Evolutionary conservation across 208 protist genomes (phyloP).

Genomic region (Leishmania amazonensis): DNA sequence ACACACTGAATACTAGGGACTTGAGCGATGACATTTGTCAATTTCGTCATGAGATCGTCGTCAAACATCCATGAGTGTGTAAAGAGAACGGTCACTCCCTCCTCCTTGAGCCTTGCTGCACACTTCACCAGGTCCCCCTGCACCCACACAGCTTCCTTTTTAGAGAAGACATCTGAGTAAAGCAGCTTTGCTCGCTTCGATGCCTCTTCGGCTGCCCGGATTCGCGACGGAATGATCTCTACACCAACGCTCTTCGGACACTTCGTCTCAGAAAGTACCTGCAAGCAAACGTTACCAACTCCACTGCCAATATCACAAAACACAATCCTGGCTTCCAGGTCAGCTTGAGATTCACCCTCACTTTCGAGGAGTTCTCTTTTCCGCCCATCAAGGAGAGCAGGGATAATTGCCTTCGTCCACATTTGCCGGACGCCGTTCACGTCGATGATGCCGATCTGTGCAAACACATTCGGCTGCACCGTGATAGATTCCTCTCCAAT

Average conservation of each 20-base stretch:
- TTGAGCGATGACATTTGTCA: conserved; percentile 51
- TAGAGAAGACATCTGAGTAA: conserved; percentile 54
- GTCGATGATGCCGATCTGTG: conserved; percentile 79
- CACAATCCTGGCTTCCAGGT: conserved; percentile 56
- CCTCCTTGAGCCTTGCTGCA: conserved; percentile 38
- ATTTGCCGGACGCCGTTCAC: conserved; percentile 72
- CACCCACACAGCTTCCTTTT: conserved; percentile 72
- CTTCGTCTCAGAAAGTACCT: conserved; percentile 76
- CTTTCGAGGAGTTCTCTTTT: conserved; percentile 27
- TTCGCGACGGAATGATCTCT: conserved; percentile 76
- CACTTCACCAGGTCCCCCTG: conserved; percentile 72
- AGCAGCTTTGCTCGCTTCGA: conserved; percentile 46
- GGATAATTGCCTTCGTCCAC: conserved; percentile 71
- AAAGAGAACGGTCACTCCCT: conserved; percentile 78
- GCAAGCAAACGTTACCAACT: conserved; percentile 82
- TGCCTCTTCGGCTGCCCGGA: conserved; percentile 49
- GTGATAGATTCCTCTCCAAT: conserved; percentile 70
- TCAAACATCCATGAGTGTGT: conserved; percentile 89
- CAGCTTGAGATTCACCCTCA: conserved; percentile 21
- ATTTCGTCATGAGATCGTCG: conserved; percentile 68
- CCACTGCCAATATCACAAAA: conserved; percentile 91
- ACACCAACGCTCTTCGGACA: conserved; percentile 76
- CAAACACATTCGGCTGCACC: conserved; percentile 77
- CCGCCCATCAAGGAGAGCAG: conserved; percentile 26
- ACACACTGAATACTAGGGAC: conserved; percentile 74